Conservation (phyloP, 2,329 filamentous ascomycete species). For the Byssothecium circinans region DNA sequence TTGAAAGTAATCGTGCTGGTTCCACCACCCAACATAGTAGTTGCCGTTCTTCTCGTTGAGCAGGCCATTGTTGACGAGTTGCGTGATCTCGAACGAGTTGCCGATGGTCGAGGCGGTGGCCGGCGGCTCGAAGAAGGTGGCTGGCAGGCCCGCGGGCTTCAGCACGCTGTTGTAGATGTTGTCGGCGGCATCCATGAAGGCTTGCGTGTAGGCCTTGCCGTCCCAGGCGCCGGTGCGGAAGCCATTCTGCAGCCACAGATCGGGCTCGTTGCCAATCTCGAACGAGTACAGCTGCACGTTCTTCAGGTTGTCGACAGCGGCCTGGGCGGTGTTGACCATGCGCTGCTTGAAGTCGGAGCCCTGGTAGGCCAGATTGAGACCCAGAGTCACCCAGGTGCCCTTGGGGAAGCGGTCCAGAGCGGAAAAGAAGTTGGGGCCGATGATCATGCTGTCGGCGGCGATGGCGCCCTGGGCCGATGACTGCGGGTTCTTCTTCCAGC, state of each 20-base stretch:
- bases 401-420: constrained; percentile 54
- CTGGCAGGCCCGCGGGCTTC: constrained; percentile 43
- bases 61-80: constrained; percentile 47
- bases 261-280: constrained; percentile 50
- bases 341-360: constrained; percentile 48
- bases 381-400: constrained; percentile 54
- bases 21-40: constrained; percentile 50
- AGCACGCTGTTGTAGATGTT: constrained; percentile 51
- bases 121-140: constrained; percentile 53
- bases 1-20: constrained; percentile 59
- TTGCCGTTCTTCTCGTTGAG: constrained; percentile 40
- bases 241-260: constrained; percentile 48
- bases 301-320: constrained; percentile 39
- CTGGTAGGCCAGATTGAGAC: constrained; percentile 54
- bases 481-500: constrained; percentile 44
- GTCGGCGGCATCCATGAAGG: constrained; percentile 51
- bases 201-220: constrained; percentile 48
- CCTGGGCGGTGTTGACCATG: constrained; percentile 48
- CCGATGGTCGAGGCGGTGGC: constrained; percentile 55
- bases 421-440: constrained; percentile 53
- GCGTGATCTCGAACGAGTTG: constrained; percentile 52
- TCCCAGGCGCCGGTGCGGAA: constrained; percentile 51
- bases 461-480: constrained; percentile 45
- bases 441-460: constrained; percentile 49
- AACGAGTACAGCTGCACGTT: constrained; percentile 47